A percentile compares a stretch with the other conserved stretches of the same genome.
phyloP scores from a whole-genome alignment of 192 early-diverging fungal genomes.

The Coemansia furcata region DNA sequence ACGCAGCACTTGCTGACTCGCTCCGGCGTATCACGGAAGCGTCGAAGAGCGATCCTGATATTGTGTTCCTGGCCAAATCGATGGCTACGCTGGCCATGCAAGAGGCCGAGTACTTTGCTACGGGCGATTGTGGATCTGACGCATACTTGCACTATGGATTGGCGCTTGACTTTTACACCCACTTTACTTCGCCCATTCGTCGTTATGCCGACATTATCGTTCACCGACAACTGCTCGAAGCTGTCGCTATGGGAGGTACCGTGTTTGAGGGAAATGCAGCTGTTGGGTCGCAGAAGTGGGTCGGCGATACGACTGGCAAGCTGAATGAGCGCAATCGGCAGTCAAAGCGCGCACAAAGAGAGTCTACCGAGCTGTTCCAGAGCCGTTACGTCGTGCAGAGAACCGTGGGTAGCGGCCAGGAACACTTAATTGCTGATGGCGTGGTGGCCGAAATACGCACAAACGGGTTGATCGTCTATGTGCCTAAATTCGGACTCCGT shows the following conservation, averaged over 20 bases:
- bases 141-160: conserved; percentile 71
- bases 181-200: conserved; percentile 80
- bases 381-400: conserved; percentile 63
- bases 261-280: neutral
- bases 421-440: conserved; percentile 58
- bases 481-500: conserved; percentile 62
- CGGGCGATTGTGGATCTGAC: conserved; percentile 44
- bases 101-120: conserved; percentile 70
- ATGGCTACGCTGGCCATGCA: conserved; percentile 79
- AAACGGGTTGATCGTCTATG: conserved; percentile 57
- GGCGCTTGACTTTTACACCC: conserved; percentile 74
- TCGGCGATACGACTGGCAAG: conserved; percentile 41
- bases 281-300: conserved; percentile 20
- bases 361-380: conserved; percentile 81
- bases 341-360: conserved; percentile 74
- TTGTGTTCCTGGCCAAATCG: conserved; percentile 61
- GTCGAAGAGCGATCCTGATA: conserved; percentile 50
- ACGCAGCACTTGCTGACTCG: conserved; percentile 61
- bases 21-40: conserved; percentile 46
- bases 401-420: conserved; percentile 15
- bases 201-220: conserved; percentile 81
- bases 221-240: conserved; percentile 65
- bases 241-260: conserved; percentile 19
- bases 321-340: conserved; percentile 71
- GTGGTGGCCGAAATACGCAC: conserved; percentile 71